These are phyloP conservation scores for Zangia roseola DNA, from an alignment of 768 basidiomycete genomes.

Conservation along the genomic window DNA sequence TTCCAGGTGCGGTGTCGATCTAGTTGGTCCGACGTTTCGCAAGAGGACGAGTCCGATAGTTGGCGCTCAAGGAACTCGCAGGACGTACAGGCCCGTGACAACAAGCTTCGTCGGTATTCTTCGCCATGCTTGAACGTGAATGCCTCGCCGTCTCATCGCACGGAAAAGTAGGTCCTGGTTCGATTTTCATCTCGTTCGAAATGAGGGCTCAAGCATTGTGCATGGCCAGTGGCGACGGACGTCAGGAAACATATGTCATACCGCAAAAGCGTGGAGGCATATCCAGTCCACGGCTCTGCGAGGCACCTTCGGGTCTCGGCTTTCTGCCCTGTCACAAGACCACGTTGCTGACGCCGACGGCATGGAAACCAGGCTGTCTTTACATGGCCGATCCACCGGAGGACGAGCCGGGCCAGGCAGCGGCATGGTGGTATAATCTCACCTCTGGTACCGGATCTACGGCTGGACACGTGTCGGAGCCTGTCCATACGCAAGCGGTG, in stretches of 20 bases:
- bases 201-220: not conserved
- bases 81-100: not conserved
- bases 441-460: not conserved
- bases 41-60: constrained; percentile 4
- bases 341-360: constrained; percentile 5
- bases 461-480: too few species aligned
- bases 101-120: constrained; percentile 4
- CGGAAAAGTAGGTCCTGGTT: not conserved
- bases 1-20: not conserved
- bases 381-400: constrained; percentile 10
- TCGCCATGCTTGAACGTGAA: not conserved
- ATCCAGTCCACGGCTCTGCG: not conserved
- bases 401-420: constrained; percentile 4
- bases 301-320: not conserved
- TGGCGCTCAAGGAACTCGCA: constrained; percentile 12
- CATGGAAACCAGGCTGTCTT: constrained; percentile 16
- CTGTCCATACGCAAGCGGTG: not conserved
- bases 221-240: constrained; percentile 1
- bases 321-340: constrained; percentile 9
- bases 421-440: constrained; percentile 11
- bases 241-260: constrained; percentile 12
- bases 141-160: not conserved
- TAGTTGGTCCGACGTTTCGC: not conserved
- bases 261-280: constrained; percentile 16
- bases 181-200: not conserved